Base-by-base conservation (phyloP, 2,329 filamentous ascomycete genomes). In the Exophiala oligosperma region DNA sequence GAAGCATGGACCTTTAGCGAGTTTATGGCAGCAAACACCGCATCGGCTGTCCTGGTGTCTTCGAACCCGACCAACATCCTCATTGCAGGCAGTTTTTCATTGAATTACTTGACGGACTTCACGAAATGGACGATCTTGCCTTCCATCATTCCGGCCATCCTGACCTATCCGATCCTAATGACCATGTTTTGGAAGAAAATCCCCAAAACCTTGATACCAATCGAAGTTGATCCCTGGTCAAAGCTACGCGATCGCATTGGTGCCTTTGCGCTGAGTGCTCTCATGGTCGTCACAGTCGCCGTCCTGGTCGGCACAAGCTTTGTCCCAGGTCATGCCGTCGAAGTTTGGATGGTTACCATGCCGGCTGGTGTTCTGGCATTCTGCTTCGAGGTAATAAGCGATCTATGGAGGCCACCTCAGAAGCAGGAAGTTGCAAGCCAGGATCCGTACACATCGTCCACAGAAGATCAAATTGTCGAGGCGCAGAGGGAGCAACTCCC, bases 31-130 rank as follows among this genome's bases (percentile, higher is more conserved):
- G 65, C 65, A 4, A 67, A 67, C 87, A 88, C 91, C 49, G 85
- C 84, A 1, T 91, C 88, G 0, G 87, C 89, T 0, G 89, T 91
- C 24, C 76, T 92, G 11, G 89, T 92, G 8, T 91, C 88, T 0
- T 91, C 88, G 0, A 91, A 91, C 59, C 89, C 89, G 0, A 91
- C 89, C 2, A 67, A 67, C 26, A 62, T 67, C 37, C 59, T 67
- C 38, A 67, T 67, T 44, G 56, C 65, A 2, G 62, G 65, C 4
- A 66, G 64, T 38, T 67, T 67, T 52, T 57, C 50, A 4, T 59
- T 67, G 37, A 67, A 67, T 40, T 67, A 59, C 53, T 52, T 67
- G 48, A 65, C 65, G 12, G 65, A 47, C 23, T 67, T 67, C 52
- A 67, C 65, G 7, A 67, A 67, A 54, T 67, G 64, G 64, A 67